Conservation (phyloP, 495 filamentous ascomycete species). For the Aspergillus kassunensis region DNA sequence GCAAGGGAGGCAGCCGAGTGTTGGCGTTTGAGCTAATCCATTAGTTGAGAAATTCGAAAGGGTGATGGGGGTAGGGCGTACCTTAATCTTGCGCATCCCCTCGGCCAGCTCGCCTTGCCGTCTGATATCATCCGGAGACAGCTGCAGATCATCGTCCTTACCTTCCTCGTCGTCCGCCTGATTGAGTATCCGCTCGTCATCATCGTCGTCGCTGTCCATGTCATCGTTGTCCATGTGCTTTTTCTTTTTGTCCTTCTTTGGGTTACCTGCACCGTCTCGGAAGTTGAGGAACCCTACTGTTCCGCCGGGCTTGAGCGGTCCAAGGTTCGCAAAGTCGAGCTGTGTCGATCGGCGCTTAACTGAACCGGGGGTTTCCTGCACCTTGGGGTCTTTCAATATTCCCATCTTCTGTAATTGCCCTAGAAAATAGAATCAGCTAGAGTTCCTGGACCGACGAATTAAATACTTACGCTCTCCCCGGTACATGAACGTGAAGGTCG, state of each 20-base stretch:
- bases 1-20: conserved; percentile 78
- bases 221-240: conserved; percentile 56
- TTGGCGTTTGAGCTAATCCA: conserved; percentile 79
- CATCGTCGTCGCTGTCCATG: conserved; percentile 70
- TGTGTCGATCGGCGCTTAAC: conserved; percentile 72
- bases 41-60: too few relatives aligned
- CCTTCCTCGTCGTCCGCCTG: conserved; percentile 72
- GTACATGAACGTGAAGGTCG: conserved; percentile 97
- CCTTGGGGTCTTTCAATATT: conserved; percentile 62
- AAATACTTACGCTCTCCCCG: conserved; percentile 79
- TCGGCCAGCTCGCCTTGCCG: conserved; percentile 84
- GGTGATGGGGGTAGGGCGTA: too few relatives aligned
- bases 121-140: conserved; percentile 76
- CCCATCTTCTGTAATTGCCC: conserved; percentile 95
- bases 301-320: conserved; percentile 74
- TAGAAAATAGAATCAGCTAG: conserved; percentile 32
- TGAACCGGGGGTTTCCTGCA: conserved; percentile 50
- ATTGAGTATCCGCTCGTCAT: conserved; percentile 50
- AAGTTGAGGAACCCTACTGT: conserved; percentile 89
- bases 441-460: too few relatives aligned
- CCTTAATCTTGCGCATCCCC: conserved; percentile 87
- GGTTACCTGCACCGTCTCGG: conserved; percentile 61
- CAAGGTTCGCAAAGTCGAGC: conserved; percentile 78
- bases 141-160: conserved; percentile 58
- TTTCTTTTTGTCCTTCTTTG: conserved; percentile 50